Percentiles rank a stretch among this genome's conserved stretches.
phyloP scores from a whole-genome alignment of 2,329 filamentous ascomycete species.

The Colletotrichum orchidophilum region DNA sequence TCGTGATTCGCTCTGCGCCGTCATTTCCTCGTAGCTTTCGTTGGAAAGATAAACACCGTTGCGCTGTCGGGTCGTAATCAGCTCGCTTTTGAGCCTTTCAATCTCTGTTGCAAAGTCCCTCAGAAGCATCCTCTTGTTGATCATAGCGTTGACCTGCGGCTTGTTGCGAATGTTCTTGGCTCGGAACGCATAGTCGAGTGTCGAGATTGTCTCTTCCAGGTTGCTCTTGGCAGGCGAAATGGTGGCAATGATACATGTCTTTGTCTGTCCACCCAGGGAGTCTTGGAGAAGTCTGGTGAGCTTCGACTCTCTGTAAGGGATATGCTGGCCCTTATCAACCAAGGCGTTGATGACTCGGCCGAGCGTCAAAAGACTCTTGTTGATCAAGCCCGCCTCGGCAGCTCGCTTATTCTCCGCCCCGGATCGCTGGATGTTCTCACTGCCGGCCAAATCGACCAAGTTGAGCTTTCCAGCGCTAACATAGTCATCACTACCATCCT shows the following conservation, averaged over 20 bases:
- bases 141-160: conserved; percentile 90
- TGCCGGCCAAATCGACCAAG: conserved; percentile 94
- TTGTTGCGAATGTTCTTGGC: conserved; percentile 99
- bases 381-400: conserved; percentile 94
- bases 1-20: conserved; percentile 89
- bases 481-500: conserved; percentile 89
- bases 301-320: conserved; percentile 94
- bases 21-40: conserved; percentile 90
- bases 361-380: conserved; percentile 94
- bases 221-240: conserved; percentile 95
- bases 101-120: conserved; percentile 93
- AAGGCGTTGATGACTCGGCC: conserved; percentile 97
- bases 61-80: conserved; percentile 90
- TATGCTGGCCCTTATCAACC: conserved; percentile 88
- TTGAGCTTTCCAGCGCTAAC: conserved; percentile 94
- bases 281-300: conserved; percentile 79
- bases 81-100: conserved; percentile 91
- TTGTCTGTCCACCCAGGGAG: conserved; percentile 92
- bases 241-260: conserved; percentile 98
- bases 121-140: conserved; percentile 92
- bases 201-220: conserved; percentile 97
- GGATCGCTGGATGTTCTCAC: conserved; percentile 96
- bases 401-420: conserved; percentile 98
- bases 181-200: conserved; percentile 95
- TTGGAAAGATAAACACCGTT: conserved; percentile 95